Conservation (phyloP, 2,329 filamentous ascomycete species). For the Penicillium sp. region DNA sequence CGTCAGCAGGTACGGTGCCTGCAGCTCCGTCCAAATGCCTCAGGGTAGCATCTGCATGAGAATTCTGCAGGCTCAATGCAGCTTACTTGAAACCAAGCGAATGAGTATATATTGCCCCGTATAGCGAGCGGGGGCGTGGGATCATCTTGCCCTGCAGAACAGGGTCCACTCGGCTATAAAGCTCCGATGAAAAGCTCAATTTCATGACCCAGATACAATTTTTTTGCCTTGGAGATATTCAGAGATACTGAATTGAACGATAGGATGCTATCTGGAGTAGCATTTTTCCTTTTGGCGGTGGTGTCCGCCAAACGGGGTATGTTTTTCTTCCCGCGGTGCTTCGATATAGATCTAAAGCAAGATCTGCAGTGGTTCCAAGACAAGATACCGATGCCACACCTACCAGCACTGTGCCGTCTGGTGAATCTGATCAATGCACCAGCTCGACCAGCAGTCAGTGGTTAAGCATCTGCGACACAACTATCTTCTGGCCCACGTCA, state of each 20-base stretch:
- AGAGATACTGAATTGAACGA: not conserved
- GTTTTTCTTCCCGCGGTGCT: not conserved
- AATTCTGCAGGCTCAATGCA: not conserved
- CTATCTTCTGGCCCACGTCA: conserved; percentile 27
- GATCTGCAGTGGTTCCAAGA: not conserved
- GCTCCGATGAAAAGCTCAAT: not conserved
- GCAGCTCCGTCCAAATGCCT: not conserved
- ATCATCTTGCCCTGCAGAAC: not conserved
- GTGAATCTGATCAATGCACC: not conserved
- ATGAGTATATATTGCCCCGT: not conserved
- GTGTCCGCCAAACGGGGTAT: not conserved
- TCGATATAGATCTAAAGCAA: not conserved
- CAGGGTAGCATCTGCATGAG: not conserved
- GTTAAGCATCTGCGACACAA: conserved; percentile 19
- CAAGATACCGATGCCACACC: not conserved
- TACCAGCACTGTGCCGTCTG: not conserved
- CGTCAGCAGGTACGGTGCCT: not conserved
- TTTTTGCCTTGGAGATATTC: not conserved
- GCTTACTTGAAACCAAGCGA: conserved; percentile 1
- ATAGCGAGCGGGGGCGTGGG: not conserved
- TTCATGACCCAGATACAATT: not conserved
- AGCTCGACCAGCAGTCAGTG: conserved; percentile 32
- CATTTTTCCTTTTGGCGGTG: not conserved
- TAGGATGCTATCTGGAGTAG: not conserved
- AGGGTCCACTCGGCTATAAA: not conserved